Percentiles rank a stretch among this genome's conserved stretches.
Conservation (phyloP, 148 eudicot genomes). For the Heliosperma pusillum region DNA sequence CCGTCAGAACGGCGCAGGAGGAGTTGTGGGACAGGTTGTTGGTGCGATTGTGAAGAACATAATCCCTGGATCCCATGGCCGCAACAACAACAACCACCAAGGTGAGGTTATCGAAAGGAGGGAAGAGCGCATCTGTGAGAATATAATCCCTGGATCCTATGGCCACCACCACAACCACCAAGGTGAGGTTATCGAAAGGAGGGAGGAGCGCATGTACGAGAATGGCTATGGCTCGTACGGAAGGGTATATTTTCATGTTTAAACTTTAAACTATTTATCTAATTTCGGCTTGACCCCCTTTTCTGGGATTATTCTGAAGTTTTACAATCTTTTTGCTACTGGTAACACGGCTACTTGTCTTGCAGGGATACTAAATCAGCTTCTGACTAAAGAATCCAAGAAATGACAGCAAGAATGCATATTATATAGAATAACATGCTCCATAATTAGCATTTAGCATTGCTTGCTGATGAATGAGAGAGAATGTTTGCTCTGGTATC, state of each 20-base stretch:
- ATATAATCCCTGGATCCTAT: not conserved
- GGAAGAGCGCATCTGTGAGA: slow-evolving; percentile 25
- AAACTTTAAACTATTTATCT: not conserved
- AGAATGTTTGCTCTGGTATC: not conserved
- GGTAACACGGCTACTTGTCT: not conserved
- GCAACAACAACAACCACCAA: slow-evolving; percentile 15
- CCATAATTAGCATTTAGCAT: slow-evolving; percentile 13
- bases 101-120: slow-evolving; percentile 28
- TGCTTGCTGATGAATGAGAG: slow-evolving; percentile 9
- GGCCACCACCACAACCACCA: slow-evolving; percentile 16
- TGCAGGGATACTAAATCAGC: slow-evolving; percentile 14
- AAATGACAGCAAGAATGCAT: slow-evolving; percentile 14
- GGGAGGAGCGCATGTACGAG: slow-evolving; percentile 24
- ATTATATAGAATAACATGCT: slow-evolving; percentile 23
- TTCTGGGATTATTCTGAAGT: not conserved
- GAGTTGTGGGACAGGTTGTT: slow-evolving; percentile 22
- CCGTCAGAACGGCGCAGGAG: slow-evolving; percentile 24
- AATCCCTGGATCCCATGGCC: slow-evolving; percentile 25
- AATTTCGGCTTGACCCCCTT: not conserved
- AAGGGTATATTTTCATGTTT: slow-evolving; percentile 14
- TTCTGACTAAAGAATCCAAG: not conserved
- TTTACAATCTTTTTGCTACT: slow-evolving; percentile 1
- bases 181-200: slow-evolving; percentile 27
- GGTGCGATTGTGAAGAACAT: slow-evolving; percentile 12
- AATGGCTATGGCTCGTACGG: slow-evolving; percentile 17